Evolutionary conservation across 1,284 basidiomycete species (phyloP).

Genomic region (Chondrostereum purpureum): DNA sequence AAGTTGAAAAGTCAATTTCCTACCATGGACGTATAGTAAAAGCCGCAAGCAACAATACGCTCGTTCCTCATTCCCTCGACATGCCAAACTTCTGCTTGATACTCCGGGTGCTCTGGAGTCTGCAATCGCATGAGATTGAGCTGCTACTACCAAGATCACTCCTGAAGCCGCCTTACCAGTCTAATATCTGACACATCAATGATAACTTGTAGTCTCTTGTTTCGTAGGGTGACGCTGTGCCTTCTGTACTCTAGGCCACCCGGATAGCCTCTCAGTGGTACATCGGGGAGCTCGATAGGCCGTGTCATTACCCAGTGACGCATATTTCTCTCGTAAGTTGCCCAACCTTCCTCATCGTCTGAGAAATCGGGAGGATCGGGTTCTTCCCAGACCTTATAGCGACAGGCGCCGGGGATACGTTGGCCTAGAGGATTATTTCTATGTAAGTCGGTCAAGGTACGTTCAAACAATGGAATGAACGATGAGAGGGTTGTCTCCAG

Average conservation of each 20-base stretch:
- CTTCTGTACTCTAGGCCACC: constrained; percentile 34
- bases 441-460: constrained; percentile 45
- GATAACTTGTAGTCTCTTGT: constrained; percentile 38
- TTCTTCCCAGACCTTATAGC: constrained; percentile 40
- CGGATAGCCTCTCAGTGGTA: constrained; percentile 33
- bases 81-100: constrained; percentile 40
- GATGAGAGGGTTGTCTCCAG: constrained; percentile 29
- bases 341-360: constrained; percentile 43
- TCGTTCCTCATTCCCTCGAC: constrained; percentile 54
- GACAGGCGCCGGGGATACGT: constrained; percentile 33
- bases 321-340: constrained; percentile 31
- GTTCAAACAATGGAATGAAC: constrained; percentile 46
- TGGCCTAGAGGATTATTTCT: constrained; percentile 37
- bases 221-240: constrained; percentile 28
- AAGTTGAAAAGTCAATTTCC: constrained; percentile 11
- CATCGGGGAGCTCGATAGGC: constrained; percentile 39
- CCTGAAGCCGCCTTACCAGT: constrained; percentile 38
- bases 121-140: too few relatives aligned
- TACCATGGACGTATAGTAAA: constrained; percentile 37
- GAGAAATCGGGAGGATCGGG: constrained; percentile 42
- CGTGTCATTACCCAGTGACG: constrained; percentile 35
- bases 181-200: constrained; percentile 36
- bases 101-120: constrained; percentile 32
- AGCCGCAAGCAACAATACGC: constrained; percentile 40
- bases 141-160: too few relatives aligned